A percentile compares a stretch with the other conserved stretches of the same genome.
Conservation (phyloP, 306 rosid genomes). For the Cajanus cajan region DNA sequence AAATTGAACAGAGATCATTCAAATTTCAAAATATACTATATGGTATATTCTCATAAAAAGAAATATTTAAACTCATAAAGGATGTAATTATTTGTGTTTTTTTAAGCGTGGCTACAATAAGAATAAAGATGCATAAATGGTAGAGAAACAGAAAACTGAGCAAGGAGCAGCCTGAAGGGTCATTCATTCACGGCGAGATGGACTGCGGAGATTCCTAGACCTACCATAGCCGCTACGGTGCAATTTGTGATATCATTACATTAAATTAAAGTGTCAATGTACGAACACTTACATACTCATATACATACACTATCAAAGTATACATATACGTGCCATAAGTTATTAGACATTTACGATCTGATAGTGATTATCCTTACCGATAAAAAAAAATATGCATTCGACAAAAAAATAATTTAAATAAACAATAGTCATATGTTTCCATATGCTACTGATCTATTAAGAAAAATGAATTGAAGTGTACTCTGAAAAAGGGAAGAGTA, state of each 20-base stretch:
- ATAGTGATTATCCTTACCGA: too few relatives aligned
- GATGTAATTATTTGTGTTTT: background rate
- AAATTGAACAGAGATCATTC: background rate
- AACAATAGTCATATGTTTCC: too few relatives aligned
- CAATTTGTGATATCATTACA: background rate
- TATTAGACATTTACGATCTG: too few relatives aligned
- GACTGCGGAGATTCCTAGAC: constrained; percentile 29
- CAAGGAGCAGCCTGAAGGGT: constrained; percentile 22
- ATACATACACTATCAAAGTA: too few relatives aligned
- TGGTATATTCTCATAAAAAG: background rate
- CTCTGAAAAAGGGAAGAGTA: background rate
- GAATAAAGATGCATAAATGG: constrained; percentile 16
- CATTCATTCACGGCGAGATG: constrained; percentile 6
- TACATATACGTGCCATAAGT: too few relatives aligned
- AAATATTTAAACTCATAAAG: background rate
- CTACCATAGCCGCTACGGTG: background rate
- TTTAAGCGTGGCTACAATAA: constrained; percentile 22
- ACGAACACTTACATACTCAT: too few relatives aligned
- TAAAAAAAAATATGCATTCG: too few relatives aligned
- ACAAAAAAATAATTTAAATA: too few relatives aligned
- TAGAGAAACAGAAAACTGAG: background rate
- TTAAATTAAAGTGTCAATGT: too few relatives aligned
- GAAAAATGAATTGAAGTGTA: background rate
- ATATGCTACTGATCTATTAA: too few relatives aligned
- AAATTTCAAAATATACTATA: background rate